A percentile compares a stretch with the other conserved stretches of the same genome.
These are phyloP conservation scores for Aspergillus bertholletiae DNA, from an alignment of 495 filamentous ascomycete genomes.

Conservation along the genomic window DNA sequence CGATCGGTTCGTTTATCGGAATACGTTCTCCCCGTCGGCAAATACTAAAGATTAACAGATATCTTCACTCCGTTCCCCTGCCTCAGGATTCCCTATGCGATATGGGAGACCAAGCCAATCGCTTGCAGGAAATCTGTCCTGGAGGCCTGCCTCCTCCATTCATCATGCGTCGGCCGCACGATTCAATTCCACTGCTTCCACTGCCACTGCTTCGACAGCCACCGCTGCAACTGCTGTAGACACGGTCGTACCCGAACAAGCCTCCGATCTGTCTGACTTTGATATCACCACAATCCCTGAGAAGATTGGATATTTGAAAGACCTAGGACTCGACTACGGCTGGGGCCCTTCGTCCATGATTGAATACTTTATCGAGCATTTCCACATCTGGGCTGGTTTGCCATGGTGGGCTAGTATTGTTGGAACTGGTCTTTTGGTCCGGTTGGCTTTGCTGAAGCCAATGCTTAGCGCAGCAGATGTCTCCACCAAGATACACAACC, in stretches of 20 bases:
- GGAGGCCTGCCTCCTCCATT: constrained; percentile 21
- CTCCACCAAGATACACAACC: constrained; percentile 44
- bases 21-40: not conserved
- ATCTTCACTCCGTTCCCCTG: constrained; percentile 33
- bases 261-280: constrained; percentile 27
- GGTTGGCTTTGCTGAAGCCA: constrained; percentile 61
- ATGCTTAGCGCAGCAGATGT: constrained; percentile 58
- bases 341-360: constrained; percentile 68
- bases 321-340: constrained; percentile 81
- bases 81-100: constrained; percentile 20
- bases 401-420: constrained; percentile 82
- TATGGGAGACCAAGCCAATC: constrained; percentile 20
- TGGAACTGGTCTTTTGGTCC: constrained; percentile 57
- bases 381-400: constrained; percentile 67
- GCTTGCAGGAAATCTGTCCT: constrained; percentile 21
- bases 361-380: constrained; percentile 73
- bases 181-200: constrained; percentile 44
- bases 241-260: constrained; percentile 5
- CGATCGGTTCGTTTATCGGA: constrained; percentile 34
- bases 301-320: constrained; percentile 76
- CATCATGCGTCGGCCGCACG: constrained; percentile 27
- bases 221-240: constrained; percentile 6
- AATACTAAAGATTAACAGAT: constrained; percentile 30
- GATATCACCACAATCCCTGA: constrained; percentile 55
- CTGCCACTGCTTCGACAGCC: constrained; percentile 19